These are phyloP conservation scores for Kwoniella heveanensis DNA, from an alignment of 768 basidiomycete genomes.

Conservation along the genomic window DNA sequence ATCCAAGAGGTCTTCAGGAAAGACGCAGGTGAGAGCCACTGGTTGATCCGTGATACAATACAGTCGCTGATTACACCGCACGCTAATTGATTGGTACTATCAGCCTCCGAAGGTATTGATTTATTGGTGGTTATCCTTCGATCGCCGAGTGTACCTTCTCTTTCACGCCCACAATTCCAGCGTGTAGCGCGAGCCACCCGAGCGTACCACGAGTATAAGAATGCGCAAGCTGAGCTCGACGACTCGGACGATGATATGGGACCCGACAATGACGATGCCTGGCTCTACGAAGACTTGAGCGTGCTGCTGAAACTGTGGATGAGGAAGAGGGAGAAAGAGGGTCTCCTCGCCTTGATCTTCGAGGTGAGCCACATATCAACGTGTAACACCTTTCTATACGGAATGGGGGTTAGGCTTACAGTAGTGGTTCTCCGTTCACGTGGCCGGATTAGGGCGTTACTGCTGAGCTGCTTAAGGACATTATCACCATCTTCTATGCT, in stretches of 20 bases:
- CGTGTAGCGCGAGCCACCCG: constrained; percentile 74
- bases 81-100: not conserved
- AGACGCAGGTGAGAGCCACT: constrained; percentile 69
- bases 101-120: constrained; percentile 71
- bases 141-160: constrained; percentile 70
- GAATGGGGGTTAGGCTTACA: too few species aligned
- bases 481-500: constrained; percentile 97
- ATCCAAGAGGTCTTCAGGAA: constrained; percentile 78
- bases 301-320: constrained; percentile 77
- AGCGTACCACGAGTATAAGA: constrained; percentile 76
- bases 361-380: constrained; percentile 64
- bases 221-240: constrained; percentile 63
- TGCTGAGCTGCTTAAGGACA: constrained; percentile 92
- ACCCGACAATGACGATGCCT: constrained; percentile 89
- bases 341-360: constrained; percentile 88
- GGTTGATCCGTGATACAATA: too few species aligned
- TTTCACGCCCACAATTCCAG: constrained; percentile 77
- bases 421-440: not conserved
- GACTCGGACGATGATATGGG: constrained; percentile 93
- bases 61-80: not conserved
- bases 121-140: constrained; percentile 78
- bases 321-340: constrained; percentile 80
- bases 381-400: too few species aligned
- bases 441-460: constrained; percentile 93
- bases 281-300: constrained; percentile 90